A percentile compares a stretch with the other conserved stretches of the same genome.
Evolutionary conservation across 371 early-diverging fungal species (phyloP).

Genomic region (Syncephalastrum racemosum): DNA sequence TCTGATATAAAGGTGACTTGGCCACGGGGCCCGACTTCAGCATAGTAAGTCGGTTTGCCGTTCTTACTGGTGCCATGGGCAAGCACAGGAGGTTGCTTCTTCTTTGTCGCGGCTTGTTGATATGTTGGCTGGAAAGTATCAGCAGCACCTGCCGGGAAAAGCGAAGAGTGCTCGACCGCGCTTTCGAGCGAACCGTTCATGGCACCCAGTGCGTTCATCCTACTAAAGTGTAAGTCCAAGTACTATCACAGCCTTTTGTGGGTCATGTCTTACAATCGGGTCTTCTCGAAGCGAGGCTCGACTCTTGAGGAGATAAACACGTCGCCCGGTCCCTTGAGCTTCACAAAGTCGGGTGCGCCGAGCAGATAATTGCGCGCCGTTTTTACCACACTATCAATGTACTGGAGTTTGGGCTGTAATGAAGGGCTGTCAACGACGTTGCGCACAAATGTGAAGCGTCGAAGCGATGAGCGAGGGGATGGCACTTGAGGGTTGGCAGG

Average conservation of each 20-base stretch:
- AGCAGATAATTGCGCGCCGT: constrained; percentile 40
- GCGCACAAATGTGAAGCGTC: constrained; percentile 37
- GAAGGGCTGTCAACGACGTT: constrained; percentile 51
- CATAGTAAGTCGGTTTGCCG: constrained; percentile 47
- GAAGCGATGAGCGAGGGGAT: constrained; percentile 35
- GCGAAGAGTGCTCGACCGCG: constrained; percentile 34
- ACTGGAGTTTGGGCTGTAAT: constrained; percentile 47
- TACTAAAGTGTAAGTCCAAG: constrained; percentile 8
- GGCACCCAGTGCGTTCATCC: constrained; percentile 45
- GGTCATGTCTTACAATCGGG: constrained; percentile 42
- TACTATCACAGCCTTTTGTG: too few relatives aligned
- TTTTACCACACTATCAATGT: constrained; percentile 27
- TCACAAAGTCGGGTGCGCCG: constrained; percentile 63
- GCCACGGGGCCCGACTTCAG: constrained; percentile 37
- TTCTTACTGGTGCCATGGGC: constrained; percentile 40
- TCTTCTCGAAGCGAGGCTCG: constrained; percentile 49
- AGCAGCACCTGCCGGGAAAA: constrained; percentile 35
- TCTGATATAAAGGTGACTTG: constrained; percentile 29
- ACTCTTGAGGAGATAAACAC: constrained; percentile 67
- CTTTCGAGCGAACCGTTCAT: constrained; percentile 45
- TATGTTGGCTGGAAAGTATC: constrained; percentile 1
- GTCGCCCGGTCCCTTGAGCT: constrained; percentile 69
- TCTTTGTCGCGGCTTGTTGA: constrained; percentile 5
- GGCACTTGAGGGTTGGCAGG: constrained; percentile 31
- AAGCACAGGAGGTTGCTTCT: constrained; percentile 24